Evolutionary conservation across 352 stramenopile genomes (phyloP), one percentile per base, ranked within the genome.

Genomic region (Globisporangium alternatum): DNA sequence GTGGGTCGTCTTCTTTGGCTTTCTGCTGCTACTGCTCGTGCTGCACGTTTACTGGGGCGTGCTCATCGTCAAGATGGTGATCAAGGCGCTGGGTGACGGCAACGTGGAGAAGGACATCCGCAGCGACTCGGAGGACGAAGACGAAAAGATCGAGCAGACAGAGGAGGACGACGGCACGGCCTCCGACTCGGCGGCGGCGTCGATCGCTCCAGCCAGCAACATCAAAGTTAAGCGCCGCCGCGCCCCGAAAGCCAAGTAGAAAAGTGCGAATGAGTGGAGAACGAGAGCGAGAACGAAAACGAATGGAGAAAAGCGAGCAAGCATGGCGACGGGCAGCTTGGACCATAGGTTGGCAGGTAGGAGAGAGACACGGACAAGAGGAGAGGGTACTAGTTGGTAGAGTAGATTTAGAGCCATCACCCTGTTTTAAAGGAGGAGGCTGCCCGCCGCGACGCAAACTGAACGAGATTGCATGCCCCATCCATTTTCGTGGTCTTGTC

Each of bases 101-200:
- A 90, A 86, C 64, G 82, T 90, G 19, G 81, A 93, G 67, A 91
- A 91, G 68, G 84, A 91, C 44, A 93, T 93, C 31, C 84, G 84
- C 60, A 93, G 81, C 64, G 84, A 90, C 65, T 93, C 84, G 37
- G 84, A 91, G 65, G 72, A 66, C 62, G 83, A 93, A 30, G 76
- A 72, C 48, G 72, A 78, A 22, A 72, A 80, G n/a, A 8, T 75
- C 45, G 64, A 65, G 4, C 51, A 66, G 37, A 71, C 71, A 37
- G 69, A 69, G 25, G 52, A 58, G 13, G 62, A 56, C 43, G 58
- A 71, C 19, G 35, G 65, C 28, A 61, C 64, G 1, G 64, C 74
- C 53, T 28, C 66, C 2, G 47, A 65, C 2, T 48, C 64, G 48
- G 64, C 68, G 31, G n/a, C 68, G 37, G 31, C 49, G 1, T 62